Evolutionary conservation across 805 yeast species (phyloP).

Genomic region (Teunomyces atbi): DNA sequence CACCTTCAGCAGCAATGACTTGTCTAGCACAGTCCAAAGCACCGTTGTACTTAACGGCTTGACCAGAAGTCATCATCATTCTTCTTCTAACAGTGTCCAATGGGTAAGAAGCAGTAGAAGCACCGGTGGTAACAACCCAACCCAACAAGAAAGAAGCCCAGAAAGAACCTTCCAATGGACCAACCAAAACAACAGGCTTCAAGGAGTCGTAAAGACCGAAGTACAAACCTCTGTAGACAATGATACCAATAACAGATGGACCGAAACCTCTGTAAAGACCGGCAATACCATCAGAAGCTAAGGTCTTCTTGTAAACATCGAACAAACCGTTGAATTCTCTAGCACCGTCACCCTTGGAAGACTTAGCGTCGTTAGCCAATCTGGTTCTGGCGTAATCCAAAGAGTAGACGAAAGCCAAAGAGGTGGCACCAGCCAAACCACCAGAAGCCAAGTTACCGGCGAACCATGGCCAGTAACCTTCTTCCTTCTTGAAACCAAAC

Average conservation of each 20-base stretch:
- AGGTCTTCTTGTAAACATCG: slow-evolving; percentile 94
- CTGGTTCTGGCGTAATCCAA: slow-evolving; percentile 98
- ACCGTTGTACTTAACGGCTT: slow-evolving; percentile 94
- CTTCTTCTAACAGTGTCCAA: slow-evolving; percentile 99
- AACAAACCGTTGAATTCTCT: slow-evolving; percentile 97
- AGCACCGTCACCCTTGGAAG: slow-evolving; percentile 80
- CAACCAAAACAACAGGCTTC: slow-evolving; percentile 92
- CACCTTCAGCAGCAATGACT: slow-evolving; percentile 96
- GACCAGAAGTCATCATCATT: slow-evolving; percentile 99
- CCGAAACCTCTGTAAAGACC: slow-evolving; percentile 99
- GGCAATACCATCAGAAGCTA: slow-evolving; percentile 94
- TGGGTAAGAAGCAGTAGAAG: slow-evolving; percentile 98
- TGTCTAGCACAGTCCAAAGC: slow-evolving; percentile 89
- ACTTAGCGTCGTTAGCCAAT: slow-evolving; percentile 97
- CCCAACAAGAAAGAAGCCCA: slow-evolving; percentile 94
- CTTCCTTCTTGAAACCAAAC: slow-evolving; percentile 97
- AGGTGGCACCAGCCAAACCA: slow-evolving; percentile 98
- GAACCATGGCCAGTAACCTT: slow-evolving; percentile 89
- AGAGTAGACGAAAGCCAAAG: slow-evolving; percentile 90
- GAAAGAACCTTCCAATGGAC: slow-evolving; percentile 93
- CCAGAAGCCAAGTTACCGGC: slow-evolving; percentile 99
- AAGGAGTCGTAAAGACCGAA: slow-evolving; percentile 96
- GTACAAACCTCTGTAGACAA: slow-evolving; percentile 99
- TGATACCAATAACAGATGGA: slow-evolving; percentile 95
- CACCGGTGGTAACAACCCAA: slow-evolving; percentile 98